phyloP scores from a whole-genome alignment of 495 filamentous ascomycete genomes.

The Aspergillus steynii region DNA sequence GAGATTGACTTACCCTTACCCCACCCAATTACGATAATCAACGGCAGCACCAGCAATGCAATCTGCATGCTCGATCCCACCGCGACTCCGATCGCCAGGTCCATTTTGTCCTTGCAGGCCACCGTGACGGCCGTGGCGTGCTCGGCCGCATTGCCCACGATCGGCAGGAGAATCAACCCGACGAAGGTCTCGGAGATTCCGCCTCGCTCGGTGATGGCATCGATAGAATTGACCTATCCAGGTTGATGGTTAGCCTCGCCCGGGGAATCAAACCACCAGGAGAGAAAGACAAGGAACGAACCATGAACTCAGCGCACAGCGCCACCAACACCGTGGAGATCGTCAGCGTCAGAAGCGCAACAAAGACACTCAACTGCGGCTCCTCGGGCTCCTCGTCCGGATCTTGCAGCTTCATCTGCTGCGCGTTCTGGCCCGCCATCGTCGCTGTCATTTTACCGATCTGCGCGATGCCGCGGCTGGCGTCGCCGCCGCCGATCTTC shows the following conservation, averaged over 20 bases:
- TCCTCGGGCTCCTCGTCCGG: slow-evolving; percentile 65
- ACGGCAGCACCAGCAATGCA: slow-evolving; percentile 73
- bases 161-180: slow-evolving; percentile 82
- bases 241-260: not conserved
- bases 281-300: slow-evolving; percentile 9
- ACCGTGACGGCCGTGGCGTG: slow-evolving; percentile 87
- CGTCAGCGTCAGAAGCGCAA: slow-evolving; percentile 69
- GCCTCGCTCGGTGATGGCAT: slow-evolving; percentile 59
- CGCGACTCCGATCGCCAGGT: slow-evolving; percentile 80
- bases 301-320: slow-evolving; percentile 89
- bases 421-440: slow-evolving; percentile 40
- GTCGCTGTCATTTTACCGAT: slow-evolving; percentile 56
- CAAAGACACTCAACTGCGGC: slow-evolving; percentile 67
- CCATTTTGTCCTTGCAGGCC: slow-evolving; percentile 89
- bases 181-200: slow-evolving; percentile 73
- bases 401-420: slow-evolving; percentile 46
- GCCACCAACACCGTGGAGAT: slow-evolving; percentile 78
- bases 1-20: slow-evolving; percentile 58
- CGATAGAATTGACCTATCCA: slow-evolving; percentile 63
- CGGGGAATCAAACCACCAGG: too few relatives aligned
- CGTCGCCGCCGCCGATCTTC: slow-evolving; percentile 55
- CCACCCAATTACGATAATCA: slow-evolving; percentile 81
- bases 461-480: slow-evolving; percentile 58
- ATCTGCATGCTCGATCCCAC: slow-evolving; percentile 89
- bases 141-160: slow-evolving; percentile 87